phyloP scores from a whole-genome alignment of 1,284 basidiomycete genomes.

The Omphalotus olearius region DNA sequence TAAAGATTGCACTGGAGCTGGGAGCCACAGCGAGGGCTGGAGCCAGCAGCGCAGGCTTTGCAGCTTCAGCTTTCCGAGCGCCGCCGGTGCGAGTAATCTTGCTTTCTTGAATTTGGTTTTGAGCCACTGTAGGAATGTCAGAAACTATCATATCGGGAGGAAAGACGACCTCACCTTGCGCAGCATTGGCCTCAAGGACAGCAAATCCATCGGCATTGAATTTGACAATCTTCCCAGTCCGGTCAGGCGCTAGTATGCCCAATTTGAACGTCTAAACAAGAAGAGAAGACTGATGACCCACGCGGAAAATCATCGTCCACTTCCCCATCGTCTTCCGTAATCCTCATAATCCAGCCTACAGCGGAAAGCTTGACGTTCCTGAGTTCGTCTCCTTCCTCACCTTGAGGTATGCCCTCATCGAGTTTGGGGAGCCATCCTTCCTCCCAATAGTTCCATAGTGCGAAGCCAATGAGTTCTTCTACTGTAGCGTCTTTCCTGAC shows the following conservation, averaged over 20 bases:
- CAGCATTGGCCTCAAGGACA: conserved; percentile 67
- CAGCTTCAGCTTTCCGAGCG: conserved; percentile 47
- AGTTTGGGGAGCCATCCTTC: conserved; percentile 78
- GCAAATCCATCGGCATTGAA: conserved; percentile 94
- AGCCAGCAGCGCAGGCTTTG: conserved; percentile 18
- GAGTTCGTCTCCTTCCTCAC: conserved; percentile 60
- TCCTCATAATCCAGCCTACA: conserved; percentile 90
- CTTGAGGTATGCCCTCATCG: conserved; percentile 51
- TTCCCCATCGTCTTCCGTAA: conserved; percentile 96
- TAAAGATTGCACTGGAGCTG: conserved; percentile 28
- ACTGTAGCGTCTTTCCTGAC: conserved; percentile 88
- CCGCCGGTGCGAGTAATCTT: conserved; percentile 74
- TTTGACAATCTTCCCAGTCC: conserved; percentile 79
- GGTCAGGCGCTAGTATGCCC: conserved; percentile 75
- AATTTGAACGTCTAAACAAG: conserved; percentile 8
- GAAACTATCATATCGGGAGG: not conserved
- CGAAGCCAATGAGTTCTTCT: conserved; percentile 95
- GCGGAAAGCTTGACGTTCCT: conserved; percentile 63
- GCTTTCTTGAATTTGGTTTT: conserved; percentile 73
- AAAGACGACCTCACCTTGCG: conserved; percentile 59
- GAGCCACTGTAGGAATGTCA: conserved; percentile 55
- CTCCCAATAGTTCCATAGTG: conserved; percentile 90
- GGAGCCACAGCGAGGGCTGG: conserved; percentile 25
- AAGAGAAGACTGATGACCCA: conserved; percentile 31
- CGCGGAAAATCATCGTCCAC: conserved; percentile 98